A percentile compares a stretch with the other conserved stretches of the same genome.
phyloP scores from a whole-genome alignment of 2,329 filamentous ascomycete species.

The Parafenestella ontariensis region DNA sequence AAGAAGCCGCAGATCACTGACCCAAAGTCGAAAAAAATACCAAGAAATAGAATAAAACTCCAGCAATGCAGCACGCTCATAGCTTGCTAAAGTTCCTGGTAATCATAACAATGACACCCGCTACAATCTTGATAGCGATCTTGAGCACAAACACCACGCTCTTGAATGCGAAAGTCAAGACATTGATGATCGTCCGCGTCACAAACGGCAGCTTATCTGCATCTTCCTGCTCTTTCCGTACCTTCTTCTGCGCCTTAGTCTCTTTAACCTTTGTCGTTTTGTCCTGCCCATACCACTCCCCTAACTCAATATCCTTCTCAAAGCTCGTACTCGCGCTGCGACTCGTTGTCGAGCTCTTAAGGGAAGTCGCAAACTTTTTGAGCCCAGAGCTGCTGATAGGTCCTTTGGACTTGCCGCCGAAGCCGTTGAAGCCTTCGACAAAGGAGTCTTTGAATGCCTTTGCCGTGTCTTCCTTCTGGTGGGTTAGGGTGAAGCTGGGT shows the following conservation, averaged over 20 bases:
- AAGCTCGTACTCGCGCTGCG: slow-evolving; percentile 27
- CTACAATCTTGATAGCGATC: slow-evolving; percentile 51
- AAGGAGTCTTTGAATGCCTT: slow-evolving; percentile 42
- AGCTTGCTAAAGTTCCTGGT: slow-evolving; percentile 46
- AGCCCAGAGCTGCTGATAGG: slow-evolving; percentile 24
- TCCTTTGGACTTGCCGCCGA: slow-evolving; percentile 35
- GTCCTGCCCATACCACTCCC: slow-evolving; percentile 46
- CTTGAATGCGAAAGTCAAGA: slow-evolving; percentile 53
- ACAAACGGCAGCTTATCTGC: slow-evolving; percentile 49
- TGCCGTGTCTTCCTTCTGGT: slow-evolving; percentile 34
- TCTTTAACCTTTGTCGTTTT: slow-evolving; percentile 16
- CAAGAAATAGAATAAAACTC: not conserved
- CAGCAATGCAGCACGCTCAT: slow-evolving; percentile 12
- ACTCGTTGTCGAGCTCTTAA: slow-evolving; percentile 26
- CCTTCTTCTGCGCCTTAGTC: slow-evolving; percentile 33
- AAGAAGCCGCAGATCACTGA: not conserved
- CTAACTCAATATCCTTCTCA: slow-evolving; percentile 49
- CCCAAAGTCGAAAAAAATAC: not conserved
- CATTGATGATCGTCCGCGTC: slow-evolving; percentile 47
- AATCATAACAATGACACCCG: slow-evolving; percentile 49
- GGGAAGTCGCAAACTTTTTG: slow-evolving; percentile 29
- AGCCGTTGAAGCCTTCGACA: slow-evolving; percentile 41
- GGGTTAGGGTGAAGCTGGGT: slow-evolving; percentile 28
- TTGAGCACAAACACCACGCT: slow-evolving; percentile 52
- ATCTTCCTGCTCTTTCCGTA: slow-evolving; percentile 38